Percentiles rank a stretch among this genome's conserved stretches.
These are phyloP conservation scores for Globisporangium middletonii DNA, from an alignment of 352 stramenopile genomes.

Conservation along the genomic window DNA sequence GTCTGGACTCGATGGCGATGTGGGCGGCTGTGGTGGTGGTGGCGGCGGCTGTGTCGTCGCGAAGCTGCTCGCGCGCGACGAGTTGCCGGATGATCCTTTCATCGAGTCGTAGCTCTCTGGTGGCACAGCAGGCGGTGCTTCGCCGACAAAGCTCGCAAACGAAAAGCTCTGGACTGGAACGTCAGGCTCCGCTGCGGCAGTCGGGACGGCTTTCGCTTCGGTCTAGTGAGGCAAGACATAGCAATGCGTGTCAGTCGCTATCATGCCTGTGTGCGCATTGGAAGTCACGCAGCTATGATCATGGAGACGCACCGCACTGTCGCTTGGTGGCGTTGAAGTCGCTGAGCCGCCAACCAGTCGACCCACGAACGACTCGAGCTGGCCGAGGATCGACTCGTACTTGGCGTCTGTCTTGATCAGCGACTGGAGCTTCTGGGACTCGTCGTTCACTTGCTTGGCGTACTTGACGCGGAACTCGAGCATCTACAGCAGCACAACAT, in stretches of 20 bases:
- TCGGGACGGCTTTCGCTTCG: too few species aligned
- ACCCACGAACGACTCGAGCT: constrained; percentile 35
- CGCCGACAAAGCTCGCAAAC: constrained; percentile 64
- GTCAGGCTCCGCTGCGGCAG: neutral
- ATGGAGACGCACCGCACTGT: too few species aligned
- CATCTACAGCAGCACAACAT: constrained; percentile 13
- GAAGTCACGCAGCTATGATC: too few species aligned
- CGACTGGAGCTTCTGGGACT: constrained; percentile 44
- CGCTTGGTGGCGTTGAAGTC: neutral
- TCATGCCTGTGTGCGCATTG: too few species aligned
- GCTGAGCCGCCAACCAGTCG: constrained; percentile 9
- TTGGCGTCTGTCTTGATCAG: constrained; percentile 35
- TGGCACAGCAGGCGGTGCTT: constrained; percentile 15
- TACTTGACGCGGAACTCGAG: constrained; percentile 65
- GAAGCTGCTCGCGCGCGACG: neutral
- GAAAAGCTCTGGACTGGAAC: constrained; percentile 39
- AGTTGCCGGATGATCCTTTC: too few species aligned
- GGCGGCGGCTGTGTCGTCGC: neutral
- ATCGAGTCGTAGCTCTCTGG: neutral
- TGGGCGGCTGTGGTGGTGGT: constrained; percentile 2
- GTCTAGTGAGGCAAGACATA: too few species aligned
- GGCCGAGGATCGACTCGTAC: constrained; percentile 31
- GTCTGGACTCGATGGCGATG: constrained; percentile 8
- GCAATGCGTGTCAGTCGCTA: too few species aligned
- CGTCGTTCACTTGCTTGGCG: constrained; percentile 41